Percentiles rank a stretch among this genome's conserved stretches.
phyloP scores from a whole-genome alignment of 2,329 filamentous ascomycete genomes.

The Xylaria sp. region DNA sequence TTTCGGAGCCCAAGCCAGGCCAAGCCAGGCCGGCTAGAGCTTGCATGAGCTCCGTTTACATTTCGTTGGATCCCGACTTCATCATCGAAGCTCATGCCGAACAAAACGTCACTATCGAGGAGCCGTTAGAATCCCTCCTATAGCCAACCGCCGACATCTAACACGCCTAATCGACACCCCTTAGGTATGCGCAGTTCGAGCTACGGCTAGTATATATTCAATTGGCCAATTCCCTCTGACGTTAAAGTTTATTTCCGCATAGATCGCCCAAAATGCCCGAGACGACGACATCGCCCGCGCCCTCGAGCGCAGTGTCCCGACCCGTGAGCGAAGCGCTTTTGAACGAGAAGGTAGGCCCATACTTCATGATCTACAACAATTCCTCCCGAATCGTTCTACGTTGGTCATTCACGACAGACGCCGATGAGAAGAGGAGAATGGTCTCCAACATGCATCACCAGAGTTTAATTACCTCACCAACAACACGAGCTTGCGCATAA shows the following conservation, averaged over 20 bases:
- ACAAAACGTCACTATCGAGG: constrained; percentile 19
- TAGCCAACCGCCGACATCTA: constrained; percentile 23
- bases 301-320: constrained; percentile 71
- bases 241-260: constrained; percentile 15
- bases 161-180: neutral
- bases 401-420: constrained; percentile 23
- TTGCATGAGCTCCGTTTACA: constrained; percentile 26
- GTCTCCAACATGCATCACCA: neutral
- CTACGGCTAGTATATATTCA: constrained; percentile 7
- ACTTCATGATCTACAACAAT: constrained; percentile 9
- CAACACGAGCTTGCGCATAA: neutral
- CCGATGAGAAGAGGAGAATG: constrained; percentile 7
- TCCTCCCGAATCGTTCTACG: neutral
- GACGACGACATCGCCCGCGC: constrained; percentile 57
- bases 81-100: constrained; percentile 17
- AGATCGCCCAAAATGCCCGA: constrained; percentile 56
- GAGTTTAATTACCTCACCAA: constrained; percentile 27
- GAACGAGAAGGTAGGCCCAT: constrained; percentile 87
- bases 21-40: constrained; percentile 12
- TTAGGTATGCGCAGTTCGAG: constrained; percentile 24
- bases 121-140: constrained; percentile 14
- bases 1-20: neutral
- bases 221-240: constrained; percentile 26
- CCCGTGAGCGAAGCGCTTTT: constrained; percentile 97
- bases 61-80: constrained; percentile 24